Evolutionary conservation across 805 yeast genomes (phyloP), one percentile per base, ranked within the genome.

Genomic region (Starmerella tilneyi): DNA sequence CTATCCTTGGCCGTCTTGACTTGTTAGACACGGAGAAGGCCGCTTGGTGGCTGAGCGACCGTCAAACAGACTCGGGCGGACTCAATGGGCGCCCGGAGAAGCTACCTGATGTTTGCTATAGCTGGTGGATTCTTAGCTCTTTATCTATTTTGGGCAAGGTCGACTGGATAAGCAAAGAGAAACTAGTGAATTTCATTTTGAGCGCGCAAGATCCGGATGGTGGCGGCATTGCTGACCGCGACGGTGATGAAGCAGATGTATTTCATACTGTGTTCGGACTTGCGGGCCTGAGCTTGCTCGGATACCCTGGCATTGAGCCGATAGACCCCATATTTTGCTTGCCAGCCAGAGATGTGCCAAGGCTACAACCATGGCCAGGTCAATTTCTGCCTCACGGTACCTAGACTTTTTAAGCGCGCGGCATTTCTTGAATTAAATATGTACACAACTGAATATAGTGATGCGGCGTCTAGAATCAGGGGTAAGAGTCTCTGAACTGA

Each of bases 1-100:
- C 86, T 2, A 79, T 92, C 9, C 70, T 76, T 12, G 73, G 73
- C 37, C 64, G 70, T 15, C 60, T 89, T 20, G 77, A 81, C 53
- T 50, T 59, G 3, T 57, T 76, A 21, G 64, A 71, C 43, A 64
- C 57, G 20, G 65, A 61, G 2, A 62, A 69, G 37, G 63, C 61
- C 4, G 78, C 79, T 3, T 76, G 82, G 75, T 92, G 98, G 97
- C 68, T 92, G 16, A 73, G 89, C 56, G 97, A 92, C 59, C 68
- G 99, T 47, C 99, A 92, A 62, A 73, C 84, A 8, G 71, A 74
- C 5, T 72, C 72, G 23, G 99, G 99, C 5, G 99, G 99, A 0
- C 69, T 92, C 45, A 92, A 92, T 59, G 99, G 99, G 0, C 73
- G 99, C 41, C 96, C 97, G 0, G 94, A 92, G 48, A 92, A 92